Evolutionary conservation across 495 filamentous ascomycete genomes (phyloP), one percentile per base, ranked within the genome.

Genomic region (Trichoderma gamsii): DNA sequence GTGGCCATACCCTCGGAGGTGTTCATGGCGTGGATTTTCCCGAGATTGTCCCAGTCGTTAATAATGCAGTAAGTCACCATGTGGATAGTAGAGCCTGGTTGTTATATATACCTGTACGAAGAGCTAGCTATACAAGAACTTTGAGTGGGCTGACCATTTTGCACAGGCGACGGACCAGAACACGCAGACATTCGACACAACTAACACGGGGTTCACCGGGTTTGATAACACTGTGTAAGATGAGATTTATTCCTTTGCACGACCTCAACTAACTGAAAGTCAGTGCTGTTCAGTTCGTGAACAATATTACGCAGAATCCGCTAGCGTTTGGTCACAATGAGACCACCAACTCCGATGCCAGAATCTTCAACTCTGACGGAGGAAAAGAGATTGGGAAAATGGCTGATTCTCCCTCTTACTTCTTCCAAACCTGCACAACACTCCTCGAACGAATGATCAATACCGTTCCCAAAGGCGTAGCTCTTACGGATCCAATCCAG

Each of bases 361-460:
- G 74, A 9, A 72, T 83, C 21, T 83, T 79, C 68, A 69, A 63
- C n/a, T 72, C 77, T 11, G 81, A 83, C 66, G 68, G 69, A 0
- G 81, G 81, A 43, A 69, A 43, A 3, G 79, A 76, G 2, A 80
- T 83, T 32, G 68, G 65, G 3, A 63, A 67, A 11, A 67, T 83
- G 70, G 69, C 72, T 1, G 66, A 75, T 15, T 69, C 67, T 18
- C 35, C 63, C 15, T 25, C 63, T 12, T 52, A 49, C 61, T 69
- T 69, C 43, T 56, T 41, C 43, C 4, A 44, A 1, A 65, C 38
- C 1, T 69, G 67, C 67, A 16, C 4, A 9, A 11, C 11, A 12
- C 61, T 69, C 1, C 52, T 69, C 41, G 63, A 71, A 38, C 65
- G 69, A 16, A 70, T 70, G 69, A 51, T 70, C 32, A 66, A 70